Percentiles rank a stretch among this genome's conserved stretches.
Evolutionary conservation across 2,329 filamentous ascomycete genomes (phyloP).

Genomic region (Fusarium agapanthi): DNA sequence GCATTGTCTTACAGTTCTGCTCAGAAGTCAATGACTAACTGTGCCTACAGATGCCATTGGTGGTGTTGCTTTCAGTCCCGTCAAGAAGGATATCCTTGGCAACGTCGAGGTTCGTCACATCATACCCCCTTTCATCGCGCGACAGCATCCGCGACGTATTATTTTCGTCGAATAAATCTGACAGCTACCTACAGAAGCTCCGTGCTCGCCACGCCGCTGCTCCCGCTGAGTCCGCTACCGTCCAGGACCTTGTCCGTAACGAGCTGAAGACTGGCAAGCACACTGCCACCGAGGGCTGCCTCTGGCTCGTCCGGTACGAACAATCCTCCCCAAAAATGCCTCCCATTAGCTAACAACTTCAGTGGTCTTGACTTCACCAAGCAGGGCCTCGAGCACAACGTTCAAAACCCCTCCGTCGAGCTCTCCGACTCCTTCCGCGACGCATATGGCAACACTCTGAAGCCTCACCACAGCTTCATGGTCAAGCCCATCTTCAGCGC

Average conservation of each 20-base stretch:
- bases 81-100: slow-evolving; percentile 89
- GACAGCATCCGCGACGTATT: neutral
- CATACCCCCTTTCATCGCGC: neutral
- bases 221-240: slow-evolving; percentile 79
- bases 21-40: slow-evolving; percentile 10
- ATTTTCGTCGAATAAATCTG: slow-evolving; percentile 13
- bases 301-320: slow-evolving; percentile 87
- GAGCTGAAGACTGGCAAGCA: slow-evolving; percentile 93
- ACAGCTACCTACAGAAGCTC: slow-evolving; percentile 74
- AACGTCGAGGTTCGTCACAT: slow-evolving; percentile 80
- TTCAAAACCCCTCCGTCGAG: slow-evolving; percentile 74
- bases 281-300: slow-evolving; percentile 83
- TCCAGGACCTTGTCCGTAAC: slow-evolving; percentile 86
- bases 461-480: slow-evolving; percentile 88
- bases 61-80: slow-evolving; percentile 82
- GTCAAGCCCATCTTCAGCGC: slow-evolving; percentile 92
- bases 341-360: neutral
- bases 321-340: neutral
- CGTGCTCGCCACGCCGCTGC: slow-evolving; percentile 81
- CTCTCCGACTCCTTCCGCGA: slow-evolving; percentile 86
- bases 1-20: neutral
- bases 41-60: slow-evolving; percentile 65
- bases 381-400: slow-evolving; percentile 81
- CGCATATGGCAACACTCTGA: slow-evolving; percentile 87
- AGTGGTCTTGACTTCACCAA: slow-evolving; percentile 95